phyloP scores from a whole-genome alignment of 2,329 filamentous ascomycete species.

The Apiospora kogelbergensis region DNA sequence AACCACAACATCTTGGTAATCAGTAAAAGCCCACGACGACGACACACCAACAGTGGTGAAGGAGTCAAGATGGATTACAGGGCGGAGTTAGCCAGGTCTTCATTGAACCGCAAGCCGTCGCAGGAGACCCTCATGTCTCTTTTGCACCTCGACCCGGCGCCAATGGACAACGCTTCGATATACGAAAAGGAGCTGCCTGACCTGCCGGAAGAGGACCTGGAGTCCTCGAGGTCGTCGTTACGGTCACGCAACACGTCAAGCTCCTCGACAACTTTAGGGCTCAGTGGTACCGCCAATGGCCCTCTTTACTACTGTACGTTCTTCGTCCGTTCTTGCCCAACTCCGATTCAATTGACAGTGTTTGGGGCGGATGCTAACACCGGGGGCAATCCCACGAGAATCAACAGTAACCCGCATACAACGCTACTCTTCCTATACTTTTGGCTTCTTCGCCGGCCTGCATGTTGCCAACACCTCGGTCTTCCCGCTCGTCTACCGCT shows the following conservation, averaged over 20 bases:
- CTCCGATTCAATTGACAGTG: slow-evolving; percentile 3
- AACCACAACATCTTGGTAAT: neutral
- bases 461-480: slow-evolving; percentile 82
- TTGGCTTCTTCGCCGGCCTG: slow-evolving; percentile 71
- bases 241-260: slow-evolving; percentile 30
- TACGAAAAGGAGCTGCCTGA: slow-evolving; percentile 47
- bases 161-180: slow-evolving; percentile 61
- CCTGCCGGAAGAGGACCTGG: slow-evolving; percentile 36
- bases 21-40: neutral
- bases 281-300: slow-evolving; percentile 60
- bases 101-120: slow-evolving; percentile 42
- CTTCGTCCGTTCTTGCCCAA: neutral
- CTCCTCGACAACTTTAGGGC: slow-evolving; percentile 47
- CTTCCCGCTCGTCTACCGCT: slow-evolving; percentile 72
- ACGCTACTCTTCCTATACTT: slow-evolving; percentile 86
- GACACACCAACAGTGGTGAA: neutral
- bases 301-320: slow-evolving; percentile 73
- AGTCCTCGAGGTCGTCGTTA: slow-evolving; percentile 30
- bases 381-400: neutral
- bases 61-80: neutral
- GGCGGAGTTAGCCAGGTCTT: slow-evolving; percentile 33
- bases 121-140: slow-evolving; percentile 64
- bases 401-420: slow-evolving; percentile 72
- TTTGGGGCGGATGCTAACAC: neutral
- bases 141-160: slow-evolving; percentile 77